Base-by-base conservation (phyloP, 495 filamentous ascomycete species). In the Parmelia sp. region DNA sequence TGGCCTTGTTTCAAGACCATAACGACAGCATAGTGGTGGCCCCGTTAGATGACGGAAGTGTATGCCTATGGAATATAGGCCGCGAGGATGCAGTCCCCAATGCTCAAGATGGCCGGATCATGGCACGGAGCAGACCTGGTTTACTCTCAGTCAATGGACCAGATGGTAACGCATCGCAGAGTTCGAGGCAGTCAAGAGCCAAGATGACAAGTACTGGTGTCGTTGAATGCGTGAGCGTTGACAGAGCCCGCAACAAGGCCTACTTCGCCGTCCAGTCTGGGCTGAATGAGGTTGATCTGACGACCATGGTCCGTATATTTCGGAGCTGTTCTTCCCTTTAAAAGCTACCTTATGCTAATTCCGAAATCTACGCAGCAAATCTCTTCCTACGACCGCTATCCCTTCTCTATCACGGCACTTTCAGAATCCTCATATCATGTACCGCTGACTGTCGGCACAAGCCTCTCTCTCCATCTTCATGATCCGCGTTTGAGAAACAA, bases 381-480 rank as follows among this genome's bases (percentile, higher is more conserved):
- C 31, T 75, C 92, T 15, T 86, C 85, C 11, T 84, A 84, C 60
- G 84, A 90, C 62, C 82, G 83, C 39, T 96, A 90, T 69, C 88
- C 91, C 0, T 95, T 87, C 80, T 84, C 89, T 23, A 91, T 97
- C 53, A 90, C 88, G 58, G 86, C 90, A 3, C 75, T 97, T 44
- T 96, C 93, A 1, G 83, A 90, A 63, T 86, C 90, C 37, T 84
- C 83, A 23, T 79, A 86, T 64, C 82, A 83, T 15, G 82, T 86
- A 4, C 93, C 93, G 23, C 74, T 97, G 36, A 96, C 92, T 5
- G 83, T 97, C 19, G 93, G 92, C 2, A 96, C 92, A 9, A 90
- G 86, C 53, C 78, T 88, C 44, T 90, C 88, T 27, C 76, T 97
- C 11, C 90, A 97, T 70, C 84, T 97, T 33, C 84, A 96, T 69